These are phyloP conservation scores for Cladophialophora yegresii DNA, from an alignment of 2,329 filamentous ascomycete species.

Conservation along the genomic window DNA sequence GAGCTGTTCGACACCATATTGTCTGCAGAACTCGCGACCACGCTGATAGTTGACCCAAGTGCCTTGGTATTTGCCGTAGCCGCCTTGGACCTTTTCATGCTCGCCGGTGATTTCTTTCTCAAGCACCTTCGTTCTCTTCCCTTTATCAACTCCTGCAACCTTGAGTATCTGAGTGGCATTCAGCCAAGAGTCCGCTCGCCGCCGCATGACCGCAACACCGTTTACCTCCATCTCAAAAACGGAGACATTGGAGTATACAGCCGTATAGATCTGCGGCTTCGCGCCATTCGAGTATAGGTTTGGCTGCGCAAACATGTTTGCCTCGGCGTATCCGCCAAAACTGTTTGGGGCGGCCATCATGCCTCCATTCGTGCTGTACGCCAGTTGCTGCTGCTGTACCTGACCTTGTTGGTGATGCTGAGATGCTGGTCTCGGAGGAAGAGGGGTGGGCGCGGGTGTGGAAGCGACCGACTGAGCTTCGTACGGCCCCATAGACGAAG, in stretches of 20 bases:
- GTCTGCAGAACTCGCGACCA: conserved; percentile 85
- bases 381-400: conserved; percentile 43
- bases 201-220: conserved; percentile 89
- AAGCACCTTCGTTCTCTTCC: conserved; percentile 93
- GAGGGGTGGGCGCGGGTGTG: conserved; percentile 50
- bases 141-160: conserved; percentile 95
- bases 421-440: conserved; percentile 43
- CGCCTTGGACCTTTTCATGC: conserved; percentile 97
- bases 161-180: conserved; percentile 99
- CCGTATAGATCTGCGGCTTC: conserved; percentile 56
- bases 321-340: conserved; percentile 46
- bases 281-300: conserved; percentile 31
- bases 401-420: conserved; percentile 45
- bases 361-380: conserved; percentile 35
- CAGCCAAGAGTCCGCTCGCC: conserved; percentile 90
- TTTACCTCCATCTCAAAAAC: conserved; percentile 99
- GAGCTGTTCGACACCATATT: conserved; percentile 59
- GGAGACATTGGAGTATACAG: conserved; percentile 90
- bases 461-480: conserved; percentile 50
- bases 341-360: conserved; percentile 40
- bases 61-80: conserved; percentile 98
- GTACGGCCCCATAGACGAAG: conserved; percentile 45
- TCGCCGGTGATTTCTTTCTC: conserved; percentile 98
- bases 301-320: conserved; percentile 44
- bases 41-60: conserved; percentile 97